These are phyloP conservation scores for Dryadomyces quercivorus DNA, from an alignment of 2,329 filamentous ascomycete species.

Conservation along the genomic window DNA sequence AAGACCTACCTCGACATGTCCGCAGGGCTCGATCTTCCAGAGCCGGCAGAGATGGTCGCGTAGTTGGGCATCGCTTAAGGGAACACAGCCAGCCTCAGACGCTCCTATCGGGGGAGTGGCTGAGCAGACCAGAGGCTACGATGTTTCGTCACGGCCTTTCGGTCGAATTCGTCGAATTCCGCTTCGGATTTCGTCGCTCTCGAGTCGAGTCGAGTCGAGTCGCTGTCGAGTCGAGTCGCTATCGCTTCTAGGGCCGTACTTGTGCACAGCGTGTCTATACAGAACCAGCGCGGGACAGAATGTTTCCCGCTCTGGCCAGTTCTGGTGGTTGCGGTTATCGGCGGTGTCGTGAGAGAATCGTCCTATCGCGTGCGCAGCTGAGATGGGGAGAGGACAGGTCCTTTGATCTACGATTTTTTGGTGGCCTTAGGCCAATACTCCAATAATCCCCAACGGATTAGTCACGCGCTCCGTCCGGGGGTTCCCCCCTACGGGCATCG, in stretches of 20 bases:
- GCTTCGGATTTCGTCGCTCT: no score
- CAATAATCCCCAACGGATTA: background rate
- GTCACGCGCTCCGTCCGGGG: background rate
- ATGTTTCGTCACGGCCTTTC: no score
- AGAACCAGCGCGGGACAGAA: no score
- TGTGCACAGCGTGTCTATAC: no score
- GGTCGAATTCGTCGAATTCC: no score
- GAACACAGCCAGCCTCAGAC: background rate
- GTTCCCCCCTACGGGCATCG: no score
- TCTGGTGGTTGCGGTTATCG: background rate
- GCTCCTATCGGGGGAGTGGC: background rate
- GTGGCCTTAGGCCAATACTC: background rate
- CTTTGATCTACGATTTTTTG: background rate
- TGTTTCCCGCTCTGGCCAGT: no score
- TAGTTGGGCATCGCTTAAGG: conserved; percentile 38
- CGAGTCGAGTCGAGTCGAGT: no score
- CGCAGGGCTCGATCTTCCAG: conserved; percentile 24
- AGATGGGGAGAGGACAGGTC: background rate
- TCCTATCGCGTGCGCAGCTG: background rate
- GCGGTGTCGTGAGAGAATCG: background rate
- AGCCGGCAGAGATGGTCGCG: conserved; percentile 38
- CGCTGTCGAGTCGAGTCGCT: no score
- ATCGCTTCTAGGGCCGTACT: no score
- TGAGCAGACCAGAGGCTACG: no score
- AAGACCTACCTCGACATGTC: conserved; percentile 41